Evolutionary conservation across 139 green algal genomes (phyloP).

Genomic region (Limnomonas spitsbergensis): DNA sequence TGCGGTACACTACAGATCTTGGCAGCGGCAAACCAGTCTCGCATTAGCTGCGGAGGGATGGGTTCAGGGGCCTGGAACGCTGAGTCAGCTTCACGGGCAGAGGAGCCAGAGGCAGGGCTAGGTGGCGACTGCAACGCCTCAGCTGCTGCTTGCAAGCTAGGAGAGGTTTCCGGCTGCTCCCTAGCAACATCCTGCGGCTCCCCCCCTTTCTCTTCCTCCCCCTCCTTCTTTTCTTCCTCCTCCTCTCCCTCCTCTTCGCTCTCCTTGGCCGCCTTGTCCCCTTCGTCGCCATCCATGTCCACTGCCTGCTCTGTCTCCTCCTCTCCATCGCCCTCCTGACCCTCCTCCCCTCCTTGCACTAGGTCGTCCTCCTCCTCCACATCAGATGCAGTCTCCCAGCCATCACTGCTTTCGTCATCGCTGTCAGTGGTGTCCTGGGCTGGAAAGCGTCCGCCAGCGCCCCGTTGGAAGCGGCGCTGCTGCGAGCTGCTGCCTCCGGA

Average conservation of each 20-base stretch:
- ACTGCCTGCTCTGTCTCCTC: not conserved
- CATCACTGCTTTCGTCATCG: not conserved
- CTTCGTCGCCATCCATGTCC: not conserved
- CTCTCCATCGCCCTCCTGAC: no score
- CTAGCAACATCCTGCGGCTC: not conserved
- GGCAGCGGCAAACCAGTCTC: slow-evolving; percentile 19
- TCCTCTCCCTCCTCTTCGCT: not conserved
- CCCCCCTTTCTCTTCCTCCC: not conserved
- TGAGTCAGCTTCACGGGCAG: not conserved
- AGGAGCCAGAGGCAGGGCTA: not conserved
- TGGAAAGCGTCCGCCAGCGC: no score
- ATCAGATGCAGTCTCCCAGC: not conserved
- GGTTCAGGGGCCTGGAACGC: not conserved
- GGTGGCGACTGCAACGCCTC: not conserved
- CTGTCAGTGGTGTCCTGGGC: not conserved
- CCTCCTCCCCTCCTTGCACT: not conserved
- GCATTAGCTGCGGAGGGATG: not conserved
- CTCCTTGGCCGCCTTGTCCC: not conserved
- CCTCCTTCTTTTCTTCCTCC: not conserved
- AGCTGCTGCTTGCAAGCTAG: not conserved
- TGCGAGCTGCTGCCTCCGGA: no score
- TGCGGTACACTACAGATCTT: not conserved
- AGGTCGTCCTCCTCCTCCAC: not conserved
- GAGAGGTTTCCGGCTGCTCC: not conserved
- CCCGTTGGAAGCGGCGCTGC: no score